phyloP scores from a whole-genome alignment of 2,329 filamentous ascomycete genomes.

The Dactylonectria macrodidyma region DNA sequence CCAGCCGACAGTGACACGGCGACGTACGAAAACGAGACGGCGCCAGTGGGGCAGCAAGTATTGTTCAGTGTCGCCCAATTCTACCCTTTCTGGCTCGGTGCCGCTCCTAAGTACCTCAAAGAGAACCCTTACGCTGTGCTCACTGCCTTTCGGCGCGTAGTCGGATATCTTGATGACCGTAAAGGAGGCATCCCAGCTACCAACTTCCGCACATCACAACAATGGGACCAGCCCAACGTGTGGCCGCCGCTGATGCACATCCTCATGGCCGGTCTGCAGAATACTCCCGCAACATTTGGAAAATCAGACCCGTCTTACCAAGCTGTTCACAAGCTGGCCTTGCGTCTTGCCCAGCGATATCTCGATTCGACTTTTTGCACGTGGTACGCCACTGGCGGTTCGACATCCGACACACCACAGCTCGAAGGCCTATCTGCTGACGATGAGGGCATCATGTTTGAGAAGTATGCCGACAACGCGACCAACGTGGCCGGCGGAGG shows the following conservation, averaged over 20 bases:
- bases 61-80: slow-evolving; percentile 73
- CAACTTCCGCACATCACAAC: slow-evolving; percentile 73
- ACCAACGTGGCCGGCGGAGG: slow-evolving; percentile 75
- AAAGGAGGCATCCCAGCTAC: slow-evolving; percentile 74
- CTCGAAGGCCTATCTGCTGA: slow-evolving; percentile 61
- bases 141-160: slow-evolving; percentile 68
- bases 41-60: slow-evolving; percentile 70
- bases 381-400: slow-evolving; percentile 77
- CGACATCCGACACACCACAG: slow-evolving; percentile 66
- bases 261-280: slow-evolving; percentile 73
- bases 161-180: slow-evolving; percentile 64
- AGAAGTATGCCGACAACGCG: slow-evolving; percentile 76
- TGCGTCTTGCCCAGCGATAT: slow-evolving; percentile 75
- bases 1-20: slow-evolving; percentile 61
- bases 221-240: slow-evolving; percentile 80
- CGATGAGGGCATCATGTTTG: slow-evolving; percentile 75
- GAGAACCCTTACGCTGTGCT: slow-evolving; percentile 72
- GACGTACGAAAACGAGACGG: slow-evolving; percentile 52
- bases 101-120: slow-evolving; percentile 70
- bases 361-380: slow-evolving; percentile 79
- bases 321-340: slow-evolving; percentile 68
- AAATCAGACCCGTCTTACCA: slow-evolving; percentile 67
- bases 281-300: slow-evolving; percentile 71
- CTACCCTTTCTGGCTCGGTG: slow-evolving; percentile 79
- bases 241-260: slow-evolving; percentile 79